Percentiles rank a stretch among this genome's conserved stretches.
Evolutionary conservation across 1,284 basidiomycete species (phyloP).

Genomic region (Malassezia restricta): DNA sequence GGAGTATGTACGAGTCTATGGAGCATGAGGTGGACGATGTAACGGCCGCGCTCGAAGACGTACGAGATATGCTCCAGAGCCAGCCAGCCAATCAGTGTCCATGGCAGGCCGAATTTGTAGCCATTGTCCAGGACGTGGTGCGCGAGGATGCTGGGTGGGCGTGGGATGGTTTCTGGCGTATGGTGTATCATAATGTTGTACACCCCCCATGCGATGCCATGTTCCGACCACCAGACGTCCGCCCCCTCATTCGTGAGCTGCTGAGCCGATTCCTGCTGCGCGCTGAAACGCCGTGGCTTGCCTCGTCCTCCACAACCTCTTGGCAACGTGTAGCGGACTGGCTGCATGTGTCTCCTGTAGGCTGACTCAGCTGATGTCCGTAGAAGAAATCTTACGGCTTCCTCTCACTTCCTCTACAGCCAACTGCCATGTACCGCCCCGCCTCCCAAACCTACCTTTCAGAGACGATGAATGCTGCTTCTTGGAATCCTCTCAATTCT

Average conservation of each 20-base stretch:
- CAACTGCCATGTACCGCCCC: neutral
- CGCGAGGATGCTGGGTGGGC: conserved; percentile 38
- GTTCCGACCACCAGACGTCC: neutral
- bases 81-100: neutral
- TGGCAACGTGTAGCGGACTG: neutral
- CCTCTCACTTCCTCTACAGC: neutral
- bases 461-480: neutral
- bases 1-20: conserved; percentile 48
- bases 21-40: conserved; percentile 41
- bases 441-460: neutral
- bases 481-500: neutral
- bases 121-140: conserved; percentile 26
- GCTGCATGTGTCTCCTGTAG: neutral
- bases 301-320: neutral
- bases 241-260: neutral
- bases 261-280: conserved; percentile 5
- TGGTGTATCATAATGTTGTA: conserved; percentile 24
- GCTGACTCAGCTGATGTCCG: neutral
- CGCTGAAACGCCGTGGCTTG: neutral
- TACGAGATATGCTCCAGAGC: conserved; percentile 47
- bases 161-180: conserved; percentile 38
- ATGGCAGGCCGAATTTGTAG: conserved; percentile 27
- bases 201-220: conserved; percentile 8
- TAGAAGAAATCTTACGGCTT: neutral
- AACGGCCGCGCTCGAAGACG: conserved; percentile 49